Conservation (phyloP, 2,329 filamentous ascomycete species). For the Paracamarosporium sp. region DNA sequence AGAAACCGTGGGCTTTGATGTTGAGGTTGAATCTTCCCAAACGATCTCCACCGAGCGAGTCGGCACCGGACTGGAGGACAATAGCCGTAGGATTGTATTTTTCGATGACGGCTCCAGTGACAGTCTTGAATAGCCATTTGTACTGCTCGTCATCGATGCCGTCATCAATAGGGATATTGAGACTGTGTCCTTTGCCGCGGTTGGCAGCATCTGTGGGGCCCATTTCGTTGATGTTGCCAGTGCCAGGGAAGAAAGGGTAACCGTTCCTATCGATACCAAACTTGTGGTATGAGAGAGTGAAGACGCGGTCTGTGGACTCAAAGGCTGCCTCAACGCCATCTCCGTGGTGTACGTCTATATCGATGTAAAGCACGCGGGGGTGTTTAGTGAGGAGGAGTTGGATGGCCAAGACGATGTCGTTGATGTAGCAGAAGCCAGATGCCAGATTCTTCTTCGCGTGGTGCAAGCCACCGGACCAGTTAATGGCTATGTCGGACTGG, state of each 20-base stretch:
- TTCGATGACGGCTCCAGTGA: conserved; percentile 79
- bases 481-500: conserved; percentile 94
- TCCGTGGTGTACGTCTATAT: conserved; percentile 91
- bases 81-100: conserved; percentile 90
- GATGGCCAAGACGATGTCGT: conserved; percentile 95
- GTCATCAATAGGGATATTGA: conserved; percentile 90
- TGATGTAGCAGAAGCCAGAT: conserved; percentile 97
- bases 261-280: conserved; percentile 72
- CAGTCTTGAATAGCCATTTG: conserved; percentile 78
- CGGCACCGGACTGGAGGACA: conserved; percentile 93
- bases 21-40: conserved; percentile 97
- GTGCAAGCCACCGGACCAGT: conserved; percentile 96
- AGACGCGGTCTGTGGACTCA: conserved; percentile 85
- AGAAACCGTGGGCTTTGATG: conserved; percentile 90
- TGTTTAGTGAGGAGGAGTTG: conserved; percentile 83
- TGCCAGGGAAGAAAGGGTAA: conserved; percentile 83
- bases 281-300: conserved; percentile 96
- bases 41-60: conserved; percentile 91
- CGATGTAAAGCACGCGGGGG: conserved; percentile 89
- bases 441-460: conserved; percentile 95
- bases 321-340: conserved; percentile 93
- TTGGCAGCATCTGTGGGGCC: conserved; percentile 84
- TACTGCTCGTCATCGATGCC: conserved; percentile 93
- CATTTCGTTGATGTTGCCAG: conserved; percentile 84
- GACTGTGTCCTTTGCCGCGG: conserved; percentile 83